Percentiles rank a stretch among this genome's conserved stretches.
Conservation (phyloP, 768 basidiomycete genomes). For the Boletus tomentosulus region DNA sequence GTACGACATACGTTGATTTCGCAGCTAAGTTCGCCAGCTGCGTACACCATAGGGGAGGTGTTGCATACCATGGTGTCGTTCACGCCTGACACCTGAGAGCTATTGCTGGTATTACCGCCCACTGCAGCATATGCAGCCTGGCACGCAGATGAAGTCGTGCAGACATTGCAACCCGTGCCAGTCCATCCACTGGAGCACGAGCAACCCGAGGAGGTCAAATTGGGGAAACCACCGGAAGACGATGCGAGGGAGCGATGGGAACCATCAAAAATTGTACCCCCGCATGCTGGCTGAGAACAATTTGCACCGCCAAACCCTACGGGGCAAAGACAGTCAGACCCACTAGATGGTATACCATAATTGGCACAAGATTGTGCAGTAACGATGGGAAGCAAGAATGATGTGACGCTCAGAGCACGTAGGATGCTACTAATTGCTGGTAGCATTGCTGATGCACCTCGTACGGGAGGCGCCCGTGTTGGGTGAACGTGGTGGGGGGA, state of each 20-base stretch:
- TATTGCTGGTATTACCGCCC: conserved; percentile 32
- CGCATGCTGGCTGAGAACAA: conserved; percentile 70
- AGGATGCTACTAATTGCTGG: not conserved
- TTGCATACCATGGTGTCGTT: conserved; percentile 78
- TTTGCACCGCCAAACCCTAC: conserved; percentile 72
- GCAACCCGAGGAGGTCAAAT: conserved; percentile 66
- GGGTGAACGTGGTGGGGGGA: not conserved
- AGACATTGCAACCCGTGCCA: conserved; percentile 79
- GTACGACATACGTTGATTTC: conserved; percentile 64
- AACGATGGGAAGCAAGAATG: conserved; percentile 10
- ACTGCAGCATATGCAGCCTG: conserved; percentile 53
- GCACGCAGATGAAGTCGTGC: conserved; percentile 63
- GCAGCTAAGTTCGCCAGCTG: conserved; percentile 83
- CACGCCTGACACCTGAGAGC: conserved; percentile 30
- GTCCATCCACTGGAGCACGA: conserved; percentile 72
- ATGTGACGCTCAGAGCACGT: conserved; percentile 7
- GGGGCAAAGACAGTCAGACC: conserved; percentile 63
- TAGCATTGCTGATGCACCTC: conserved; percentile 7
- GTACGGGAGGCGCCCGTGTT: not conserved
- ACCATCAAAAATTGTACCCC: conserved; percentile 78
- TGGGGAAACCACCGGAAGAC: conserved; percentile 46
- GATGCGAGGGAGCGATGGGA: conserved; percentile 49
- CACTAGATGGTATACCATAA: conserved; percentile 16
- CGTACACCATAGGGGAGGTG: conserved; percentile 62
- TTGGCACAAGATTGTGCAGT: conserved; percentile 27